Evolutionary conservation across 1,284 basidiomycete species (phyloP).

Genomic region (Ceratobasidium papillatum): DNA sequence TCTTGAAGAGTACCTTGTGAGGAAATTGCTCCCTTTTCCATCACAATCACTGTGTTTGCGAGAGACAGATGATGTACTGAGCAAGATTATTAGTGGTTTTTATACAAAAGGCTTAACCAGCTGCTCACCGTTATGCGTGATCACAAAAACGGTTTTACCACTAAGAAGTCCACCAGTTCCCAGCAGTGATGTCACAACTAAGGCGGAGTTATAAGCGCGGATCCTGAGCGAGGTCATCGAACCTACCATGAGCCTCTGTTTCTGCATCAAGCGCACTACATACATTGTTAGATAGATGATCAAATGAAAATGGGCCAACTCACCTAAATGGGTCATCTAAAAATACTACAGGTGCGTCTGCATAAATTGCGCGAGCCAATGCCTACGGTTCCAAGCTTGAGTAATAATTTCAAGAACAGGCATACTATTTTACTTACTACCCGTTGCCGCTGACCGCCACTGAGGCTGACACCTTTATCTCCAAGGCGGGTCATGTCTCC

Average conservation of each 20-base stretch:
- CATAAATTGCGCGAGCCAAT: background rate
- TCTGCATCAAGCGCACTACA: background rate
- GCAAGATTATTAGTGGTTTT: background rate
- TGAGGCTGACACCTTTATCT: background rate
- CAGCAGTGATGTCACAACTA: conserved; percentile 40
- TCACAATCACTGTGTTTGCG: conserved; percentile 38
- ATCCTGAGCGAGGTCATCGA: too few relatives aligned
- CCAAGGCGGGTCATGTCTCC: background rate
- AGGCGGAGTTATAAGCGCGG: conserved; percentile 33
- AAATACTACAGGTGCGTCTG: background rate
- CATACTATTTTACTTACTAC: conserved; percentile 1
- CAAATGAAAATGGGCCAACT: background rate
- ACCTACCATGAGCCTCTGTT: background rate
- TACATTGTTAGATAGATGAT: background rate
- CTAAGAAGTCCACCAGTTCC: conserved; percentile 35
- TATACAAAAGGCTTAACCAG: background rate
- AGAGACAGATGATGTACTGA: conserved; percentile 40
- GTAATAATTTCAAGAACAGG: background rate
- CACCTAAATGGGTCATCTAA: background rate
- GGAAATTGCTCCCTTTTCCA: background rate
- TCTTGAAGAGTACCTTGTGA: conserved; percentile 31
- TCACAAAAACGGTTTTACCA: conserved; percentile 36
- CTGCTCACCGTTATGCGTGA: conserved; percentile 38
- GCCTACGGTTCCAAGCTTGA: background rate
- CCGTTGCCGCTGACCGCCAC: background rate